These are phyloP conservation scores for Wickerhamiella parazyma DNA, from an alignment of 805 yeast genomes.

Conservation along the genomic window DNA sequence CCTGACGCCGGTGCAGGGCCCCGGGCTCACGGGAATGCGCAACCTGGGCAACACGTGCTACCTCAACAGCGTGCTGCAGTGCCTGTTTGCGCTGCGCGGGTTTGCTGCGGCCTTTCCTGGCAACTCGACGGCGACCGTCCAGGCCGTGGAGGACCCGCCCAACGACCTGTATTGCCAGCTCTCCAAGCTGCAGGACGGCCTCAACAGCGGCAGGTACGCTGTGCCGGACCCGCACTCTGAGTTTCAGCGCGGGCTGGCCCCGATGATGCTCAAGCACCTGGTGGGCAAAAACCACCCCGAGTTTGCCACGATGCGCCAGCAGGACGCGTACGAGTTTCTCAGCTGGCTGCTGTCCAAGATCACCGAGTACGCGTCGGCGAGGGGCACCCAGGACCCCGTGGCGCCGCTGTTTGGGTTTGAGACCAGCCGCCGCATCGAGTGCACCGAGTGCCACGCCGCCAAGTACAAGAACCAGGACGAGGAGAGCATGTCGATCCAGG, in stretches of 20 bases:
- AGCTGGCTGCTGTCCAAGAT: slow-evolving; percentile 50
- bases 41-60: slow-evolving; percentile 93
- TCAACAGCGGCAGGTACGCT: slow-evolving; percentile 61
- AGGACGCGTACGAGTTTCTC: slow-evolving; percentile 89
- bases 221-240: slow-evolving; percentile 30
- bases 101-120: slow-evolving; percentile 24
- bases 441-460: slow-evolving; percentile 47
- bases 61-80: slow-evolving; percentile 66
- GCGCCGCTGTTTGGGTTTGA: slow-evolving; percentile 50
- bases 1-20: slow-evolving; percentile 55
- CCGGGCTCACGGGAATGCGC: slow-evolving; percentile 67
- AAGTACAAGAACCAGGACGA: slow-evolving; percentile 40
- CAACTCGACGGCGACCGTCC: slow-evolving; percentile 23
- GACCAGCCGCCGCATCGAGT: slow-evolving; percentile 47
- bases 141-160: slow-evolving; percentile 36
- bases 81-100: slow-evolving; percentile 35
- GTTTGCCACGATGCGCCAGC: slow-evolving; percentile 77
- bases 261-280: slow-evolving; percentile 58
- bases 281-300: slow-evolving; percentile 72
- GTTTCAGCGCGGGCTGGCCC: slow-evolving; percentile 66
- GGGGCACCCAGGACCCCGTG: slow-evolving; percentile 27
- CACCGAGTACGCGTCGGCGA: slow-evolving; percentile 23
- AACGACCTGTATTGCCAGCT: slow-evolving; percentile 57
- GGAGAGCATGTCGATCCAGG: slow-evolving; percentile 52
- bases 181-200: slow-evolving; percentile 66